Evolutionary conservation across 2,329 filamentous ascomycete species (phyloP).

Genomic region (Sporothrix mexicana): DNA sequence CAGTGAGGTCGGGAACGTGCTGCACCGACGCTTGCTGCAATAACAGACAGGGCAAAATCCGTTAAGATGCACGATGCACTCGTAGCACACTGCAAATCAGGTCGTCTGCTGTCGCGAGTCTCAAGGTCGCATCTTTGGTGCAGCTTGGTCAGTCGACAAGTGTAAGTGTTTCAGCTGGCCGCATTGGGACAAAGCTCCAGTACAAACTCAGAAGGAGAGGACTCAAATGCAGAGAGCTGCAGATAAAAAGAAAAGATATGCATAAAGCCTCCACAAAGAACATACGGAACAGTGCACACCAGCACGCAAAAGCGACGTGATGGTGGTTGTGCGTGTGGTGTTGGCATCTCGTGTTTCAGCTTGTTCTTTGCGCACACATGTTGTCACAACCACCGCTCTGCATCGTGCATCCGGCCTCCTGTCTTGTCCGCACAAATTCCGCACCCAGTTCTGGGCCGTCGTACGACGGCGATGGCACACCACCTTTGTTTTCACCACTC

Average conservation of each 20-base stretch:
- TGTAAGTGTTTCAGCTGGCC: constrained; percentile 14
- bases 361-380: not conserved
- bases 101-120: not conserved
- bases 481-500: not conserved
- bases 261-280: not conserved
- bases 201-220: not conserved
- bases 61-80: not conserved
- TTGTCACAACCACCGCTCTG: not conserved
- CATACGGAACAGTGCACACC: not conserved
- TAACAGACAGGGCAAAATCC: not conserved
- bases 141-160: not conserved
- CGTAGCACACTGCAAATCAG: no score
- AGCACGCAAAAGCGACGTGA: not conserved
- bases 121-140: not conserved
- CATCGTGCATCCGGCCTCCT: not conserved
- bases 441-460: not conserved
- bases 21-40: not conserved
- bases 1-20: no score
- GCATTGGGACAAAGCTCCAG: constrained; percentile 8
- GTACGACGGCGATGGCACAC: not conserved
- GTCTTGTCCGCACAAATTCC: not conserved
- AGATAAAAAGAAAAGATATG: not conserved
- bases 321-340: constrained; percentile 6
- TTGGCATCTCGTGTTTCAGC: constrained; percentile 16
- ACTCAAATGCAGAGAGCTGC: not conserved